Evolutionary conservation across 805 yeast genomes (phyloP).

Genomic region (Yamadazyma laniorum): DNA sequence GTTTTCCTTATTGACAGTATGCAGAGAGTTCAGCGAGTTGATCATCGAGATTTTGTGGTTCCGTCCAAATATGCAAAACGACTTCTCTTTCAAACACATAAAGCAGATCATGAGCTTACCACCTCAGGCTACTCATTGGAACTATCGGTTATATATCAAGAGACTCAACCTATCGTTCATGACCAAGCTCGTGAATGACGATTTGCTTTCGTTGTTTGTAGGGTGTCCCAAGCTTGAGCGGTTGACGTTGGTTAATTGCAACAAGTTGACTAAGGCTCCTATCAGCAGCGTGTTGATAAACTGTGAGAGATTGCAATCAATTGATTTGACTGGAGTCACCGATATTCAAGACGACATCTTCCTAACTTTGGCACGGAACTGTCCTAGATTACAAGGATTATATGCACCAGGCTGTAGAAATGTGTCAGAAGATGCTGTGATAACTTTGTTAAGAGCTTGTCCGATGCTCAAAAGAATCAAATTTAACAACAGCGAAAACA

Average conservation of each 20-base stretch:
- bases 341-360: constrained; percentile 67
- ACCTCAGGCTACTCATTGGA: constrained; percentile 53
- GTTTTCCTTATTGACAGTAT: constrained; percentile 64
- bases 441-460: constrained; percentile 57
- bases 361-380: constrained; percentile 61
- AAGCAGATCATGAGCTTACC: constrained; percentile 53
- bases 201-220: constrained; percentile 54
- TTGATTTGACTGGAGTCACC: constrained; percentile 80
- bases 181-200: constrained; percentile 64
- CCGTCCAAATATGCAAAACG: constrained; percentile 68
- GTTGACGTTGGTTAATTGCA: constrained; percentile 79
- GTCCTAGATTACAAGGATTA: constrained; percentile 80
- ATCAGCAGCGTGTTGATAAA: constrained; percentile 59
- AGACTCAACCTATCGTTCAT: constrained; percentile 78
- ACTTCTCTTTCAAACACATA: constrained; percentile 50
- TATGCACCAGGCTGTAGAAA: constrained; percentile 81
- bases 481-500: constrained; percentile 64
- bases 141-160: constrained; percentile 66
- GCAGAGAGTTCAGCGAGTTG: constrained; percentile 75
- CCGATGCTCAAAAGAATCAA: constrained; percentile 79
- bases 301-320: constrained; percentile 73
- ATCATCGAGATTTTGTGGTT: constrained; percentile 84
- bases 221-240: constrained; percentile 81
- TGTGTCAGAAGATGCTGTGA: constrained; percentile 66
- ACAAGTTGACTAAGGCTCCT: constrained; percentile 57